Evolutionary conservation across 1,284 basidiomycete species (phyloP), one percentile per base, ranked within the genome.

Genomic region (Ceratobasidium sp.): DNA sequence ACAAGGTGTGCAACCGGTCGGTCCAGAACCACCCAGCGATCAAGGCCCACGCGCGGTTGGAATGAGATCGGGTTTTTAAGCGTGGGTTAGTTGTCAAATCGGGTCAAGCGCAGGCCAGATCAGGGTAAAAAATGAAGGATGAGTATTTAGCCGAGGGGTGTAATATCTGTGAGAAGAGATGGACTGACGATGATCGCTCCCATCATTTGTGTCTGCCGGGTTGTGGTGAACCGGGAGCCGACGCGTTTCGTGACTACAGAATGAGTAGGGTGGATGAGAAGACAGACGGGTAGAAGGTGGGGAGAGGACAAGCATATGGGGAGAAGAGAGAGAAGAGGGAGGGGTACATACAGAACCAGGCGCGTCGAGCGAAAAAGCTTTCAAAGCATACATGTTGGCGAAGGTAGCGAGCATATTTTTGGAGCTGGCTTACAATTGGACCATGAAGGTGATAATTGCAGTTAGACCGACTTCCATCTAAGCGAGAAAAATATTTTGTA

Each of bases 301-400:
- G 30, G 20, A 23, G 55, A 27, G 3, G 55, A 57, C 10, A 14
- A n/a, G 59, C 30, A 60, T 30, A 30, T 8, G 30, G 16, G 35
- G 7, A 18, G n/a, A 27, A 27, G n/a, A 8, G 55, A 57, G 12
- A 1, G 55, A 30, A 8, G 35, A 5, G 59, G 2, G 20, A 33
- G 35, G 27, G 44, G 1, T 54, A 60, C 80, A 44, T 76, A 83
- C 83, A 82, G 79, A 81, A 81, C 82, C 82, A 84, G 16, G 84
- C 82, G 38, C 83, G 81, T 14, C 82, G 81, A 59, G 83, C 83
- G 78, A 84, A 84, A 79, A 84, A 84, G 23, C 83, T 83, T 38
- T 20, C 4, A 12, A 38, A 27, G 41, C 38, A 48, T 55, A 57
- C 64, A 79, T 30, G 77, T 30, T 79, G n/a, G 68, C 48, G 41